Evolutionary conservation across 2,329 filamentous ascomycete species (phyloP), one percentile per base, ranked within the genome.

Genomic region (Aspergillus arachidicola): DNA sequence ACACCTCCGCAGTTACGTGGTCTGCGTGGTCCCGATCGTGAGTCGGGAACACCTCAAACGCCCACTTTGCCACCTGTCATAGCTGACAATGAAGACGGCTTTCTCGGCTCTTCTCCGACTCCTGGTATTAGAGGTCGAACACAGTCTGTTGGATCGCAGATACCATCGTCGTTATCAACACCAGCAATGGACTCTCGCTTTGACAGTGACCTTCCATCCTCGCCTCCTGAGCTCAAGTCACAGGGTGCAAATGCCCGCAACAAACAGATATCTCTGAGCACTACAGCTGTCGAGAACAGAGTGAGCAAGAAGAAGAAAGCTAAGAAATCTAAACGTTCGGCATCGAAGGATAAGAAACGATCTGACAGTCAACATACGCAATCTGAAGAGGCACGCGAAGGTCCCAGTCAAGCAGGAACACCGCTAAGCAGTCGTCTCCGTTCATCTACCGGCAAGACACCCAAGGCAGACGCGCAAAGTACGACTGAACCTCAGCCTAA

Each of bases 41-140:
- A 65, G 0, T 65, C 70, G 45, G 76, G 72, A 46, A 71, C 74
- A 23, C 73, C 77, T 12, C 70, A 75, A 21, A 84, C 82, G 9
- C 82, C 83, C 14, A 79, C 75, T 14, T 71, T 81, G 21, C 71
- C 73, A 11, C 66, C 71, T n/a, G 76, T 79, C 10, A 67, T 72
- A 7, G 71, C 75, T 32, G 75, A 75, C 65, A 68, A 79, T 73
- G 76, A 82, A 34, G 77, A 84, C 56, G 79, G 78, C 30, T 82
- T 83, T 58, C 73, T 84, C 23, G 80, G 78, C 12, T 85, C 83
- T 7, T 85, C 84, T n/a, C 84, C 84, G 4, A 85, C 83, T 2
- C 83, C 83, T 38, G 78, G 75, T 28, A 79, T 80, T 46, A 79
- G 75, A 68, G 72, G 72, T 53, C 71, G 68, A 36, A 66, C 72